Conservation (phyloP, 2,329 filamentous ascomycete genomes). For the Berkeleyomyces basicola region DNA sequence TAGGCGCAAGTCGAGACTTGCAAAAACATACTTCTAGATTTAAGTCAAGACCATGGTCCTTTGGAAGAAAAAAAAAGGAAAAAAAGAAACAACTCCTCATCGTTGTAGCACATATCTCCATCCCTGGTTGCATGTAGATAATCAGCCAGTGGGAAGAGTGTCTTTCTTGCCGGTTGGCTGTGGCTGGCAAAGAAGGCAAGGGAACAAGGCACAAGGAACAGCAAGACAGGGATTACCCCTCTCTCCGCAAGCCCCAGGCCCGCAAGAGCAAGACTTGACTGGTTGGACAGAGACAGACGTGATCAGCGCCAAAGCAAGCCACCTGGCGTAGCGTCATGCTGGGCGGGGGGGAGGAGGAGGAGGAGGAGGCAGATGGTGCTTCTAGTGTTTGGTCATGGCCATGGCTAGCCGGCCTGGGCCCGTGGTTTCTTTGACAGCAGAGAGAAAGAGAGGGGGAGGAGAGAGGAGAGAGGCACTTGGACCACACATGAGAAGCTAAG, state of each 20-base stretch:
- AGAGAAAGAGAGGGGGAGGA: not conserved
- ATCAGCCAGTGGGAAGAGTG: too few relatives aligned
- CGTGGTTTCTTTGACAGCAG: not conserved
- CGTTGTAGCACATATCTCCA: not conserved
- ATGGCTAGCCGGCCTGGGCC: not conserved
- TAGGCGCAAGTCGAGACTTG: not conserved
- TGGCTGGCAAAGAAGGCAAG: not conserved
- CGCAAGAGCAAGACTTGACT: not conserved
- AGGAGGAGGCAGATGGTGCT: not conserved
- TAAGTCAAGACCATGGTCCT: too few relatives aligned
- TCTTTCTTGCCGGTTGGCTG: not conserved
- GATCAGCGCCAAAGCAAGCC: slow-evolving; percentile 1
- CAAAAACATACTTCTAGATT: not conserved
- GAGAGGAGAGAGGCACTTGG: not conserved
- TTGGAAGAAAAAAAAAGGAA: not conserved
- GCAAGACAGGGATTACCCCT: not conserved
- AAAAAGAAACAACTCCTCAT: not conserved
- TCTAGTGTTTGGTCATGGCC: not conserved
- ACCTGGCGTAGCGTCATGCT: not conserved
- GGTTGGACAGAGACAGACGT: not conserved
- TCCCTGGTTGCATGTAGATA: not conserved
- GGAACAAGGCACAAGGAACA: not conserved
- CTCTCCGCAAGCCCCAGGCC: not conserved
- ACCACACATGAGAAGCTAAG: not conserved
- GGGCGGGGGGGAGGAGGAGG: not conserved